A percentile compares a stretch with the other conserved stretches of the same genome.
Conservation (phyloP, 2,329 filamentous ascomycete species). For the Ploettnerulaceae sp. region DNA sequence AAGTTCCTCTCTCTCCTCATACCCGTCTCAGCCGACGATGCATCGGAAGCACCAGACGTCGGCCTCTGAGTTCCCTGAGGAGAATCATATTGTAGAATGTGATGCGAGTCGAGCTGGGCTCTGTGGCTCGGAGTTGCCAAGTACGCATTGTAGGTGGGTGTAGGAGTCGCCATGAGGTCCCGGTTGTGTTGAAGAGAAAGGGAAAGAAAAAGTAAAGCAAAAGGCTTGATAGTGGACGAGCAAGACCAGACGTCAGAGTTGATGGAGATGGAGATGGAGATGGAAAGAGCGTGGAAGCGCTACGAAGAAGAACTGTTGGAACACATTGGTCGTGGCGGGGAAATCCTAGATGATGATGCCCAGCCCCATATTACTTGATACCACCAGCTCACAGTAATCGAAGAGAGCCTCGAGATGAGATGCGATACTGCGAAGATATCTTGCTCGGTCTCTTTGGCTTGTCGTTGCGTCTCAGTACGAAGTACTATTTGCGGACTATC, state of each 20-base stretch:
- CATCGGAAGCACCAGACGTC: conserved; percentile 19
- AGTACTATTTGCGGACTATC: neutral
- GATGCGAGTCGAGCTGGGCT: conserved; percentile 23
- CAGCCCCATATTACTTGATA: no score
- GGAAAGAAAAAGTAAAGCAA: neutral
- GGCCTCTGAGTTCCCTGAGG: conserved; percentile 12
- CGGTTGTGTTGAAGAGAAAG: neutral
- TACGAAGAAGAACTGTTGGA: neutral
- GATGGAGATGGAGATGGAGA: neutral
- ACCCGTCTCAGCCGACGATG: conserved; percentile 24
- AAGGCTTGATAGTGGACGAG: conserved; percentile 4
- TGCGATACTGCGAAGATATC: no score
- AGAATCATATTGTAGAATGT: conserved; percentile 25
- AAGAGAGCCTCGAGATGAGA: no score
- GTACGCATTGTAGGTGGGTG: conserved; percentile 15
- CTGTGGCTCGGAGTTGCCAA: conserved; percentile 16
- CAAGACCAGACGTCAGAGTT: neutral
- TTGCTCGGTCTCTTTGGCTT: neutral
- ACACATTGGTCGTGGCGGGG: neutral
- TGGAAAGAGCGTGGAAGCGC: neutral
- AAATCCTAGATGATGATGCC: neutral
- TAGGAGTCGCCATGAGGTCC: conserved; percentile 4
- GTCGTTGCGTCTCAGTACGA: conserved; percentile 4
- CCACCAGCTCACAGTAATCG: no score
- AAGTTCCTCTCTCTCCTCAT: conserved; percentile 24